These are phyloP conservation scores for Gastrolobium bilobum DNA, from an alignment of 306 rosid species.

Conservation along the genomic window DNA sequence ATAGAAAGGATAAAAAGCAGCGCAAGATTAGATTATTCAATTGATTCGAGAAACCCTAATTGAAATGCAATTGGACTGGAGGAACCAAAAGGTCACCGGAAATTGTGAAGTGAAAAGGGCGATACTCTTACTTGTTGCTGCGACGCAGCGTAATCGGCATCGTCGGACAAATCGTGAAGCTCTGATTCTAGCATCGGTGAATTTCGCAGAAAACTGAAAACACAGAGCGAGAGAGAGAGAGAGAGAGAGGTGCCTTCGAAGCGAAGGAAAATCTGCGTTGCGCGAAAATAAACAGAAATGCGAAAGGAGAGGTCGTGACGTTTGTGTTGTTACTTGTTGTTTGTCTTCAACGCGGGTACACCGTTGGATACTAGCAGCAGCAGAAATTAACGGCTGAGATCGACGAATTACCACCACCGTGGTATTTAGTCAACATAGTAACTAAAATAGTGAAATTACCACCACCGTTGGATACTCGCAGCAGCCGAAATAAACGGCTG, in stretches of 20 bases:
- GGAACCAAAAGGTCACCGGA: not conserved
- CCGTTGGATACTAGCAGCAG: slow-evolving; percentile 9
- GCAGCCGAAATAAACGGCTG: slow-evolving; percentile 31
- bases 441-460: too few relatives aligned
- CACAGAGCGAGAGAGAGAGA: not conserved
- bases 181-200: slow-evolving; percentile 84
- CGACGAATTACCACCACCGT: not conserved
- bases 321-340: not conserved
- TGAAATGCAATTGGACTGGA: slow-evolving; percentile 30
- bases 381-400: slow-evolving; percentile 45
- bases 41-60: slow-evolving; percentile 48
- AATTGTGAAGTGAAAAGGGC: slow-evolving; percentile 24
- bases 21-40: not conserved
- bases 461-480: slow-evolving; percentile 22
- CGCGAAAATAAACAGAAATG: slow-evolving; percentile 32
- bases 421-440: too few relatives aligned
- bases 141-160: slow-evolving; percentile 95
- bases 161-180: slow-evolving; percentile 92
- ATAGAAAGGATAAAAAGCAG: slow-evolving; percentile 15
- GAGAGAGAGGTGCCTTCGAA: slow-evolving; percentile 46
- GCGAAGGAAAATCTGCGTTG: slow-evolving; percentile 50
- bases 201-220: slow-evolving; percentile 28
- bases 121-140: slow-evolving; percentile 73
- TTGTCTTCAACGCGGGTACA: slow-evolving; percentile 45
- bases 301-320: slow-evolving; percentile 18